Conservation (phyloP, 768 basidiomycete species). For the Pisolithus albus region DNA sequence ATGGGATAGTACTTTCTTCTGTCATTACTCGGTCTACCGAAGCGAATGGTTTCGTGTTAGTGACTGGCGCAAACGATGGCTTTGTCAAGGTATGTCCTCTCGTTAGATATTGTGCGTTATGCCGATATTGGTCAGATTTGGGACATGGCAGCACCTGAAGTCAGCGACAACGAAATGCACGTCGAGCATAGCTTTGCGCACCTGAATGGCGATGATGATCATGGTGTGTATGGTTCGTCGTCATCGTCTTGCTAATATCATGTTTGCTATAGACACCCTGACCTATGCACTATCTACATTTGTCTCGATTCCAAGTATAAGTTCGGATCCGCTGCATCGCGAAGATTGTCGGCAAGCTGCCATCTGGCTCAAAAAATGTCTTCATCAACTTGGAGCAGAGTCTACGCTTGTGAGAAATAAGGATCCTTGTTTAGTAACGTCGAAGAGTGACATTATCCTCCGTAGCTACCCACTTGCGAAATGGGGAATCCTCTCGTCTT, state of each 20-base stretch:
- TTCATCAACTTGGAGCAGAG: constrained; percentile 82
- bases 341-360: constrained; percentile 94
- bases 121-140: constrained; percentile 38
- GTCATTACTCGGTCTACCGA: constrained; percentile 40
- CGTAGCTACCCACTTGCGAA: constrained; percentile 69
- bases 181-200: constrained; percentile 3
- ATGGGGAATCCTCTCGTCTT: constrained; percentile 83
- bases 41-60: constrained; percentile 29
- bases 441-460: background rate
- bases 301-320: constrained; percentile 82
- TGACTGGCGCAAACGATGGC: constrained; percentile 84
- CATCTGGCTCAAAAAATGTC: constrained; percentile 84
- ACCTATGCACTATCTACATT: constrained; percentile 79
- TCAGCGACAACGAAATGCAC: background rate
- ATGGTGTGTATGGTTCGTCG: constrained; percentile 11
- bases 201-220: constrained; percentile 11
- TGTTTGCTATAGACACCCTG: constrained; percentile 49
- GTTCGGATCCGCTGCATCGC: constrained; percentile 53
- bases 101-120: background rate
- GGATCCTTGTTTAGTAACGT: background rate
- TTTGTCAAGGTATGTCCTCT: constrained; percentile 59
- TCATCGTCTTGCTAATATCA: constrained; percentile 2
- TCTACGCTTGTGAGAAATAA: constrained; percentile 53
- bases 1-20: constrained; percentile 78
- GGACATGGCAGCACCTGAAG: constrained; percentile 36